Base-by-base conservation (phyloP, 2,329 filamentous ascomycete species). In the Botryotinia calthae region DNA sequence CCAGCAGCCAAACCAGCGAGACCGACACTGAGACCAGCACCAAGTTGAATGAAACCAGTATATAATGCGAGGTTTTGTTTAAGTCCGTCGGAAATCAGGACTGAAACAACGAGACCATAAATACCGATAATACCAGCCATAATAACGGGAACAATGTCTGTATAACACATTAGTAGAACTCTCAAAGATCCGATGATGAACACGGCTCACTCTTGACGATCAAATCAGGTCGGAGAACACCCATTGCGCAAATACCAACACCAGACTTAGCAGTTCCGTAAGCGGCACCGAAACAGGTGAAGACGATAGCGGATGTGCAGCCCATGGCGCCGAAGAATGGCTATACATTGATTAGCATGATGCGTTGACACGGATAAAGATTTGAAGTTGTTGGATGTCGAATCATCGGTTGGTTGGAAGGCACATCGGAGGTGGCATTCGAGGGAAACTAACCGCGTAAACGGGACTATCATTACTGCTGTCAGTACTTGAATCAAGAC, bases 91-190 rank as follows among this genome's bases (percentile, higher is more conserved):
- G 93, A 94, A 82, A 96, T 94, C 81, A 96, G 85, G 83, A 96
- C 93, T 28, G 93, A 95, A 75, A 95, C 93, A 85, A 96, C 93
- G 77, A 96, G 89, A 81, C 93, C 93, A 86, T 96, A 99, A 84
- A 99, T 98, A 92, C 94, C 96, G 86, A 99, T 98, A 85, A 99
- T 99, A 98, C 96, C 96, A 88, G 96, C 96, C 96, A 99, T 99
- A 91, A 99, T 97, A 85, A 98, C 96, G 83, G 96, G 96, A 77
- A 98, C 95, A 84, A 98, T 98, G 89, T 98, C 95, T 98, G 78
- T 66, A 56, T 66, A 67, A 12, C 58, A 58, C 40, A 71, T 80
- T 74, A 79, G 75, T 74, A 46, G 34, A 37, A 22, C 18, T 18
- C n/a, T 44, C 67, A 14, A 8, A 42, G 16, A 46, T 25, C 34